Evolutionary conservation across 352 stramenopile genomes (phyloP).

Genomic region (Phytophthora ramorum): DNA sequence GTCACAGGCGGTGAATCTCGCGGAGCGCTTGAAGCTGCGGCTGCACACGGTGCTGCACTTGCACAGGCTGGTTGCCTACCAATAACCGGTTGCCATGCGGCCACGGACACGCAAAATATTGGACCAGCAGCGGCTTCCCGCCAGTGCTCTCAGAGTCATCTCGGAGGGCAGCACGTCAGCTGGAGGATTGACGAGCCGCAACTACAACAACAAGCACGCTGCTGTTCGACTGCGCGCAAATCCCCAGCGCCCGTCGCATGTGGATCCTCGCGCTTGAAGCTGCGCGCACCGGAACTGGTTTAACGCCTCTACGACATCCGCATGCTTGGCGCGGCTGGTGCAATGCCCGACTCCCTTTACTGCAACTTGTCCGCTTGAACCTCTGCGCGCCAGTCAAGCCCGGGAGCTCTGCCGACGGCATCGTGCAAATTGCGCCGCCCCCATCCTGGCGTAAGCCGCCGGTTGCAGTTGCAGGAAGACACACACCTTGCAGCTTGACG

Average conservation of each 20-base stretch:
- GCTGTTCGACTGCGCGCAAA: constrained; percentile 5
- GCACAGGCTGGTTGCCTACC: constrained; percentile 6
- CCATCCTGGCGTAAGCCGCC: constrained; percentile 24
- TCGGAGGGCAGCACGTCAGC: constrained; percentile 6
- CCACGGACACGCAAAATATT: constrained; percentile 14
- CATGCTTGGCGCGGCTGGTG: constrained; percentile 14
- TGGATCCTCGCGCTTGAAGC: constrained; percentile 35
- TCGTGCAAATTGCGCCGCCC: constrained; percentile 25
- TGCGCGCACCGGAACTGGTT: constrained; percentile 23
- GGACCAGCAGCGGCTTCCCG: constrained; percentile 13
- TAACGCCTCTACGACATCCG: constrained; percentile 20
- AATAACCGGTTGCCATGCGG: constrained; percentile 12
- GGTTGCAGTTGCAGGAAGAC: constrained; percentile 11
- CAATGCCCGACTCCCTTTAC: constrained; percentile 11
- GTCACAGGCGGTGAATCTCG: constrained; percentile 35
- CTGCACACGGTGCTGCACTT: constrained; percentile 24
- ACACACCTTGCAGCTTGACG: not conserved
- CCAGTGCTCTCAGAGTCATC: not conserved
- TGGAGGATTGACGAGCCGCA: constrained; percentile 9
- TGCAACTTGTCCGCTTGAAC: constrained; percentile 34
- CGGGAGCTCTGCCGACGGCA: not conserved
- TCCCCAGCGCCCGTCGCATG: constrained; percentile 26
- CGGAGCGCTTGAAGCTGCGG: constrained; percentile 24
- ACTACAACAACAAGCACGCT: constrained; percentile 5
- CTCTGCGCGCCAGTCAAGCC: constrained; percentile 16